phyloP scores from a whole-genome alignment of 2,329 filamentous ascomycete species.

The Endoconidiophora polonica region DNA sequence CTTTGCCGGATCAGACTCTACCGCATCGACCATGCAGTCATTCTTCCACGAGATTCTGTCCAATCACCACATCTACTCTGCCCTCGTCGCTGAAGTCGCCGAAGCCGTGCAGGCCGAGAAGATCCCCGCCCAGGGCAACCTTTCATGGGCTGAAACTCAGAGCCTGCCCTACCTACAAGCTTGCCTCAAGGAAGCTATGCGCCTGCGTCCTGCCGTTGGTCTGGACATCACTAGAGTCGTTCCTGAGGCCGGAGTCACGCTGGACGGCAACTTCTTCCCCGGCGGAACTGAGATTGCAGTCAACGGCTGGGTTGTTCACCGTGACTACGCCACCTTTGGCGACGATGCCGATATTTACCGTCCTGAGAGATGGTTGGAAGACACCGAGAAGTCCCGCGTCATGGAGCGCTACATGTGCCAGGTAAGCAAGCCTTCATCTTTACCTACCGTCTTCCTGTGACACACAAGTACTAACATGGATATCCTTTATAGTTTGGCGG shows the following conservation, averaged over 20 bases:
- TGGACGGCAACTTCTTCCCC: constrained; percentile 34
- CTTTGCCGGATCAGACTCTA: constrained; percentile 44
- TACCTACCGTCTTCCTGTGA: background rate
- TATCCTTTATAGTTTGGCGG: constrained; percentile 29
- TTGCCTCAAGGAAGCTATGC: constrained; percentile 38
- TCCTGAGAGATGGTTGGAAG: constrained; percentile 38
- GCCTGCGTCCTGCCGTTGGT: constrained; percentile 36
- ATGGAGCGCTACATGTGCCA: constrained; percentile 42
- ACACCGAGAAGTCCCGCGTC: constrained; percentile 25
- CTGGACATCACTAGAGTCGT: constrained; percentile 35
- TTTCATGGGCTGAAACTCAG: constrained; percentile 32
- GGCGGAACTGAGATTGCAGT: constrained; percentile 36
- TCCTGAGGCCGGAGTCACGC: constrained; percentile 32
- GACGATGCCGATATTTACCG: constrained; percentile 33
- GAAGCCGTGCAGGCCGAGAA: constrained; percentile 22
- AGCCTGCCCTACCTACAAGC: constrained; percentile 37
- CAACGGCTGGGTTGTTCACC: constrained; percentile 37
- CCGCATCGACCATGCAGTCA: constrained; percentile 41
- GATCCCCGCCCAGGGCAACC: constrained; percentile 25
- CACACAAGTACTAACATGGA: constrained; percentile 5
- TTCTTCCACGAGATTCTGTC: constrained; percentile 35
- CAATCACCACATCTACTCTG: constrained; percentile 24
- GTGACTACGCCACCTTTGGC: constrained; percentile 32
- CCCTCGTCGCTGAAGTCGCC: constrained; percentile 28
- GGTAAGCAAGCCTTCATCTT: constrained; percentile 20